Base-by-base conservation (phyloP, 2,329 filamentous ascomycete species). In the Celoporthe dispersa region DNA sequence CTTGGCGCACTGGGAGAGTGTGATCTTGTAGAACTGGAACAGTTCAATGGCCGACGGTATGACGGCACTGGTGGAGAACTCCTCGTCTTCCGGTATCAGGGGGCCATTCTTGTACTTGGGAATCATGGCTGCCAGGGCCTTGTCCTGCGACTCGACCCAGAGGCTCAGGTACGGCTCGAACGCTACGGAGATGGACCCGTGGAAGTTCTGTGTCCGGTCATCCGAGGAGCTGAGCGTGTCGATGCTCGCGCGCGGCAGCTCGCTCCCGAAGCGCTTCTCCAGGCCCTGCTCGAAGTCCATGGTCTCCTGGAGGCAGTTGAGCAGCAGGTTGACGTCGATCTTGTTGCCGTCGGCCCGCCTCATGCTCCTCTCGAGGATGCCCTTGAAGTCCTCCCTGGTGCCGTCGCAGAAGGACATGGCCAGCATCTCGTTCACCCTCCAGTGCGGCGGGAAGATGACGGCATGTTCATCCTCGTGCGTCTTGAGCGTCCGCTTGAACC, bases 71-170 rank as follows among this genome's bases (percentile, higher is more conserved):
- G 92, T 86, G 57, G 93, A 93, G 79, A 98, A 98, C 68, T 99
- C 96, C 75, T 99, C 96, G 74, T 98, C 96, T 0, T 87, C 83
- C 3, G 93, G 90, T 55, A 94, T 86, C 2, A 97, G 85, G 0
- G 94, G 92, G 75, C 97, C 94, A 71, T 87, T 88, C 73, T 92
- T 93, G 80, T 98, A 98, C 78, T 90, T 94, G 0, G 94, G 94
- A 73, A 99, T 93, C 81, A 98, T 89, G 9, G 85, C 81, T 7
- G 94, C 91, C 70, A 98, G 85, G 76, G 97, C 91, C 80, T 90
- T 95, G 80, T 98, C 95, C 80, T 98, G 96, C 12, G 94, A 95
- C 71, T 98, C 95, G 1, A 99, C 94, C 96, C 96, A 99, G 4
- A 99, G 84, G 78, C 94, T 97, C 73, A 99, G 86, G 79, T 98